Evolutionary conservation across 2,329 filamentous ascomycete species (phyloP), one percentile per base, ranked within the genome.

Genomic region (Diaporthe humulicola): DNA sequence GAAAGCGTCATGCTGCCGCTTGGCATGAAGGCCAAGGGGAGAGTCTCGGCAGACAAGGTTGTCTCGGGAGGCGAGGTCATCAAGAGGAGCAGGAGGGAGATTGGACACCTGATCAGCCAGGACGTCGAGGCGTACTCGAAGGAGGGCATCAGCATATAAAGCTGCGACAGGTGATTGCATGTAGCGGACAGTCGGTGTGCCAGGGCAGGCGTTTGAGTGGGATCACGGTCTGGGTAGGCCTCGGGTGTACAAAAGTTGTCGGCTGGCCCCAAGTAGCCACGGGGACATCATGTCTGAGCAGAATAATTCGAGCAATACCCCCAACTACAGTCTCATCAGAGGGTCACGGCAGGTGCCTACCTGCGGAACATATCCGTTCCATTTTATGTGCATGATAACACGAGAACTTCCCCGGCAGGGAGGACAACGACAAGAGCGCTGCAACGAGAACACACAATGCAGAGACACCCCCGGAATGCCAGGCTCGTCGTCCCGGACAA

Each of bases 111-210:
- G 82, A 91, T 93, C 81, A 95, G 93, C 81, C 93, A 94, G 85
- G 93, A 92, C 81, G 93, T 96, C 76, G 94, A 93, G 73, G 91
- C 93, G 78, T 98, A 98, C 85, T 95, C 94, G 61, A 89, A 96
- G 78, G 95, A 98, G 85, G 91, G 91, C 84, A 92, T 98, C 79
- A 84, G 89, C 70, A 86, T 95, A 79, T 95, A 88, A 85, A 76
- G 80, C 77, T 75, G 76, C 12, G 33, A 73, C 78, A 74, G 9
- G 28, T 58, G n/a, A 64, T 22, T 56, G 25, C 40, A 67, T 52
- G 30, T 74, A 73, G 42, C 70, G 67, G 12, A 57, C 67, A 25
- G 56, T 30, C 33, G 22, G 22, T 17, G 15, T 70, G 52, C 30
- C 56, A 40, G 48, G 25, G 25, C 19, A n/a, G 66, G 42, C 19